Percentiles rank a stretch among this genome's conserved stretches.
Conservation (phyloP, 78 protist species). For the Neovahlkampfia damariscottae region DNA sequence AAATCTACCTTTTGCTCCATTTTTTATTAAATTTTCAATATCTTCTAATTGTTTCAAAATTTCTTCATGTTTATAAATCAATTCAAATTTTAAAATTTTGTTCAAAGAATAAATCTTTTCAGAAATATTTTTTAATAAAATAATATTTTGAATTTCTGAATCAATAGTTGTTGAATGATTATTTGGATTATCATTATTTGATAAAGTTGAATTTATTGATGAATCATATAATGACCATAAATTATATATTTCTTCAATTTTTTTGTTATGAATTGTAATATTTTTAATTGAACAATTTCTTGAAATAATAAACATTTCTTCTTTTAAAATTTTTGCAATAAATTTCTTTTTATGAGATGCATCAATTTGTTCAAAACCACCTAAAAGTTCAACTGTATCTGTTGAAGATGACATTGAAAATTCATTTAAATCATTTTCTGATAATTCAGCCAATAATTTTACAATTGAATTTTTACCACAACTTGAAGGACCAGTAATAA, state of each 20-base stretch:
- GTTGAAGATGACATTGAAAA: conserved; percentile 27
- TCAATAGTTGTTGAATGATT: not conserved
- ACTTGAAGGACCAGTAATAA: conserved; percentile 68
- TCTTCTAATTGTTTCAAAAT: conserved; percentile 1
- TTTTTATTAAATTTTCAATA: not conserved
- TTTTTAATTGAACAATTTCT: not conserved
- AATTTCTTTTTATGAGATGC: not conserved
- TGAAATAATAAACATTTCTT: not conserved
- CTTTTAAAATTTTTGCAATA: not conserved
- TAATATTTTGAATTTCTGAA: too few relatives aligned
- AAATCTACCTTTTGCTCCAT: conserved; percentile 10
- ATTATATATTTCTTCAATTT: not conserved
- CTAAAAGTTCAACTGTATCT: conserved; percentile 69
- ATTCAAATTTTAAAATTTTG: not conserved
- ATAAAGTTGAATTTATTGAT: too few relatives aligned
- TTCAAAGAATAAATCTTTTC: not conserved
- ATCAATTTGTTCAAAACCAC: conserved; percentile 54
- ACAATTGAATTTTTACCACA: conserved; percentile 76
- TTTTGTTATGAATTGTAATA: not conserved
- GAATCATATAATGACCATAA: not conserved
- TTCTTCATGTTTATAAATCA: conserved; percentile 1
- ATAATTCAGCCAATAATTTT: conserved; percentile 51
- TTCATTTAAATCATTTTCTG: conserved; percentile 3
- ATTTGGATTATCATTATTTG: too few relatives aligned
- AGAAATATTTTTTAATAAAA: not conserved